These are phyloP conservation scores for Triticum timopheevii DNA, from an alignment of 176 grass and related monocot species.

Conservation along the genomic window DNA sequence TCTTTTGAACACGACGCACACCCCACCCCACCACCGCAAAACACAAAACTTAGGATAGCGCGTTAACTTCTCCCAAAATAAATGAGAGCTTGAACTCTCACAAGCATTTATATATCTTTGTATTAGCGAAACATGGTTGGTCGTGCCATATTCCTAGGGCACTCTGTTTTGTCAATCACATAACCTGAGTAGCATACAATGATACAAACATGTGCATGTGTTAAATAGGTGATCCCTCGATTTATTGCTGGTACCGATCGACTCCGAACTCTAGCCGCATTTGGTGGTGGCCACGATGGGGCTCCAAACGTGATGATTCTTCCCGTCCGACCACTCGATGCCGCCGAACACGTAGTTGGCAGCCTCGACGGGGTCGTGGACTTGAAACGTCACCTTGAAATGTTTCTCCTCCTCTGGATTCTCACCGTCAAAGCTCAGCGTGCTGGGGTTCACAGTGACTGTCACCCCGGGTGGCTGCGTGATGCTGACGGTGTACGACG, in stretches of 20 bases:
- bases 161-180: too few relatives aligned
- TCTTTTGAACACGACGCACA: too few relatives aligned
- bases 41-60: too few relatives aligned
- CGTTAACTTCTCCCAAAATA: too few relatives aligned
- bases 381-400: conserved; percentile 45
- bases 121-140: too few relatives aligned
- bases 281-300: conserved; percentile 35
- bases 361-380: not conserved
- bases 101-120: too few relatives aligned
- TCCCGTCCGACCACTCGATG: conserved; percentile 49
- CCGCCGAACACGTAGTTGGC: conserved; percentile 43
- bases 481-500: conserved; percentile 18
- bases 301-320: conserved; percentile 39
- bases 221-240: too few relatives aligned
- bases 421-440: not conserved
- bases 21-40: too few relatives aligned
- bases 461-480: not conserved
- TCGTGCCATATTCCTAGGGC: too few relatives aligned
- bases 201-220: too few relatives aligned
- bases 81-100: too few relatives aligned
- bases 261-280: not conserved
- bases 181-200: too few relatives aligned
- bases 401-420: conserved; percentile 41
- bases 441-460: conserved; percentile 37
- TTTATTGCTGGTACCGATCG: not conserved